Percentiles rank a stretch among this genome's conserved stretches.
These are phyloP conservation scores for Mucor irregularis DNA, from an alignment of 371 early-diverging fungal species.

Conservation along the genomic window DNA sequence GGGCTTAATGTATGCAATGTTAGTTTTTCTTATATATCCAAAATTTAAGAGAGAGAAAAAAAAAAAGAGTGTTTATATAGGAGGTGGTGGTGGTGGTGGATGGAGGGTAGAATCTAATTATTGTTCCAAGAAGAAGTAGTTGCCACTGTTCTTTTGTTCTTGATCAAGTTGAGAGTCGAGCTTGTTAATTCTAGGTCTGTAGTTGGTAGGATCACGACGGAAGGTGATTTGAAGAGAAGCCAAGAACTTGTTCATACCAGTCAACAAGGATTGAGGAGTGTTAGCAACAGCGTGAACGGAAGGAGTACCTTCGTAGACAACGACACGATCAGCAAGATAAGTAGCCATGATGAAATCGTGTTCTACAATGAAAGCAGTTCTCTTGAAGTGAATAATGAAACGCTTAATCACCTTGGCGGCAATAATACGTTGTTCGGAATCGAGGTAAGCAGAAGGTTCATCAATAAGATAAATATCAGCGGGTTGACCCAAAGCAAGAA, in stretches of 20 bases:
- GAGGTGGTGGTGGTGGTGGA: no score
- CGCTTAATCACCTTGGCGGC: constrained; percentile 99
- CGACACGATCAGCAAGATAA: constrained; percentile 99
- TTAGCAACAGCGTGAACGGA: constrained; percentile 88
- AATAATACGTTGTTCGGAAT: constrained; percentile 99
- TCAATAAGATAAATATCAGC: constrained; percentile 99
- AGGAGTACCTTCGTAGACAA: constrained; percentile 97
- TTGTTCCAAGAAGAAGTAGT: constrained; percentile 92
- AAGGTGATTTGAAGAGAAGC: constrained; percentile 96
- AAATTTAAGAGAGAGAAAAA: neutral
- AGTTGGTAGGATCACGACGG: constrained; percentile 99
- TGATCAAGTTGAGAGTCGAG: constrained; percentile 95
- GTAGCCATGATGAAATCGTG: constrained; percentile 99
- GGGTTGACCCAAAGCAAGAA: constrained; percentile 92
- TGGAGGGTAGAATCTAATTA: constrained; percentile 25
- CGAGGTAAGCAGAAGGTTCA: constrained; percentile 99
- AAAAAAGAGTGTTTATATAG: neutral
- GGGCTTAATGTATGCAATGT: no score
- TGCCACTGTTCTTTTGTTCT: constrained; percentile 96
- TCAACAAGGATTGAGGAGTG: constrained; percentile 87
- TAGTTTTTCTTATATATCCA: neutral
- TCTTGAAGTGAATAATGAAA: constrained; percentile 97
- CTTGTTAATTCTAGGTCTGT: constrained; percentile 99
- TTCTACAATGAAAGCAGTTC: constrained; percentile 99
- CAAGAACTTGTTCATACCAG: constrained; percentile 99